These are phyloP conservation scores for Rhodamnia rubescens DNA, from an alignment of 345 rosid genomes.

Conservation along the genomic window DNA sequence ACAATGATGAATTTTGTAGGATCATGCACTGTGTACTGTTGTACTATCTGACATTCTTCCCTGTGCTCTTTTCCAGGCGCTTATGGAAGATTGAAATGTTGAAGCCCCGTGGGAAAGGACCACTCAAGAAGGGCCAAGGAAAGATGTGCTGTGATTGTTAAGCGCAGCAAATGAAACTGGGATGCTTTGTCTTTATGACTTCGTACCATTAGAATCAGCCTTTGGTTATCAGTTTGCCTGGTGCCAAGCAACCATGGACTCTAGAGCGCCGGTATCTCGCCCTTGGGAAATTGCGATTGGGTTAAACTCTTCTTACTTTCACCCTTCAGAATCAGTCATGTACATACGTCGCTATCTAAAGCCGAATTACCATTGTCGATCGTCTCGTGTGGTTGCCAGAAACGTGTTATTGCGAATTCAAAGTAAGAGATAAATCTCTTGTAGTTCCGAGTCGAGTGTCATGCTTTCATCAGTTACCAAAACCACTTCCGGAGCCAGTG, in stretches of 20 bases:
- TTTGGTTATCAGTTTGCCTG: background rate
- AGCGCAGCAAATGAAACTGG: background rate
- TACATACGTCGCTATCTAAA: background rate
- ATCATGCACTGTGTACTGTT: background rate
- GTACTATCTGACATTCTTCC: background rate
- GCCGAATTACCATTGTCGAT: background rate
- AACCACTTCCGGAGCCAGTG: background rate
- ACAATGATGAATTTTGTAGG: background rate
- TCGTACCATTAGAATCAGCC: background rate
- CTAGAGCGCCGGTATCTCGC: background rate
- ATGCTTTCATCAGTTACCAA: background rate
- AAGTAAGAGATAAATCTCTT: background rate
- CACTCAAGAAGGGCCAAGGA: conserved; percentile 79
- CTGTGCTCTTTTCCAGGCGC: conserved; percentile 14
- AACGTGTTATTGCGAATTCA: background rate
- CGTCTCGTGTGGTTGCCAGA: background rate
- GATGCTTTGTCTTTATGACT: background rate
- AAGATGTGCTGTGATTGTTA: conserved; percentile 46
- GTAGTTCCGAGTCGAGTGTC: background rate
- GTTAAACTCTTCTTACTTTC: background rate
- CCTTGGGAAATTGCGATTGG: background rate
- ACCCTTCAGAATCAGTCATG: background rate
- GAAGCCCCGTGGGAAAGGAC: conserved; percentile 73
- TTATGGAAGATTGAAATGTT: conserved; percentile 60
- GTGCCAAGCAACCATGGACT: background rate